A percentile compares a stretch with the other conserved stretches of the same genome.
phyloP scores from a whole-genome alignment of 352 stramenopile genomes.

The Halophytophthora polymorphica region DNA sequence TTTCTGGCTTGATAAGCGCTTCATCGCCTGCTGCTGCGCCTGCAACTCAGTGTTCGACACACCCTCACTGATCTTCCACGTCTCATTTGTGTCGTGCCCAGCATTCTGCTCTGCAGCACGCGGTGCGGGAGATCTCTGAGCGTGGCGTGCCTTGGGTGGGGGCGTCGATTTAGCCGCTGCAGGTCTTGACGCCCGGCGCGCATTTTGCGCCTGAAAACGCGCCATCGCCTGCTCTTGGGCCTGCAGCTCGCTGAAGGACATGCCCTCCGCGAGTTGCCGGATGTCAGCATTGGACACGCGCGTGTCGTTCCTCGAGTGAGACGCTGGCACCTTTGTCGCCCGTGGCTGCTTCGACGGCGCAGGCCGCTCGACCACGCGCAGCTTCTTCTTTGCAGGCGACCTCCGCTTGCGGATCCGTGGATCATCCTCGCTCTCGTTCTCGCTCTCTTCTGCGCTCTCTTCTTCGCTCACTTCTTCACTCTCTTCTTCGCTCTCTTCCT shows the following conservation, averaged over 20 bases:
- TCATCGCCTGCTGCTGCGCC: conserved; percentile 6
- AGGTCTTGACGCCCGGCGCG: conserved; percentile 9
- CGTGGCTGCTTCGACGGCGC: conserved; percentile 1
- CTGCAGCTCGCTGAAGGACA: conserved; percentile 49
- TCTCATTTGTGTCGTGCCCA: neutral
- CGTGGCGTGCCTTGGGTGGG: conserved; percentile 1
- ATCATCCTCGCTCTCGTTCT: conserved; percentile 6
- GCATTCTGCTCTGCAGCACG: neutral
- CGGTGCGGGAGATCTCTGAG: neutral
- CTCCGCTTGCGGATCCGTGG: too few relatives aligned
- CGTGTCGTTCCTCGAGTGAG: neutral
- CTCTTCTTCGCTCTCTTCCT: conserved; percentile 13
- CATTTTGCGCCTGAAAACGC: conserved; percentile 31
- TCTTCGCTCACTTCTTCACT: conserved; percentile 10
- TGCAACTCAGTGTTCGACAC: conserved; percentile 7
- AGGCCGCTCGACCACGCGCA: conserved; percentile 14
- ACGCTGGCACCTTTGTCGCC: conserved; percentile 5
- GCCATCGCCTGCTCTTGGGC: conserved; percentile 45
- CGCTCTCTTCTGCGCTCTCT: conserved; percentile 3
- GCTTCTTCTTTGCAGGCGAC: conserved; percentile 3
- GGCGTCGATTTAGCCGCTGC: neutral
- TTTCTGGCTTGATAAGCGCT: conserved; percentile 10
- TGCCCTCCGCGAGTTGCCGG: conserved; percentile 31
- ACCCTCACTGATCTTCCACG: conserved; percentile 1
- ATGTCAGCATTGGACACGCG: conserved; percentile 9